Evolutionary conservation across 2,329 filamentous ascomycete species (phyloP).

Genomic region (Diaporthe vaccinii): DNA sequence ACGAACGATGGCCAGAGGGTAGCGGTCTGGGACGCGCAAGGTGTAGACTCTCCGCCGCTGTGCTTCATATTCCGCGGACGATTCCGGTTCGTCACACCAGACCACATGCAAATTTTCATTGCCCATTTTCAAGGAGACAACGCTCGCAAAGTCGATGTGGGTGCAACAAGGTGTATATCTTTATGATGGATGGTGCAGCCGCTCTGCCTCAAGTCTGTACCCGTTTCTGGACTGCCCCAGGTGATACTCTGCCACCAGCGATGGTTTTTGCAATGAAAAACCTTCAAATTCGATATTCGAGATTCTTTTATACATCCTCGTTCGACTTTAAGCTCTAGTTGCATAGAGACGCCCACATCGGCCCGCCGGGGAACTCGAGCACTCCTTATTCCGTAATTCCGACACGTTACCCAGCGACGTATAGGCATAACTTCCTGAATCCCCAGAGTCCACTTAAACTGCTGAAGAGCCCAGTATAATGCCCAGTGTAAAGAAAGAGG

Average conservation of each 20-base stretch:
- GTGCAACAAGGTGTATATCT: background rate
- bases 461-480: background rate
- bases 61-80: slow-evolving; percentile 7
- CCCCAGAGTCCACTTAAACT: background rate
- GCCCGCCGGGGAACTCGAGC: background rate
- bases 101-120: background rate
- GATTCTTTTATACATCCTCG: background rate
- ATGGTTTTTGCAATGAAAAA: too few species aligned
- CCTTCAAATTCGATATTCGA: background rate
- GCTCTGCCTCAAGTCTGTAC: background rate
- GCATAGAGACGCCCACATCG: background rate
- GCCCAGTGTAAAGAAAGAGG: background rate
- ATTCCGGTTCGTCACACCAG: background rate
- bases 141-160: too few species aligned
- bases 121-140: background rate
- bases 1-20: background rate
- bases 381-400: slow-evolving; percentile 10
- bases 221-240: background rate
- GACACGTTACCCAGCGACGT: background rate
- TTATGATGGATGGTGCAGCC: background rate
- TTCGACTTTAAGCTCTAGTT: background rate
- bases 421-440: too few species aligned
- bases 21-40: slow-evolving; percentile 1
- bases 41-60: slow-evolving; percentile 17
- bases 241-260: background rate